Conservation (phyloP, 176 grass and related monocot genomes). For the Elymus sibiricus region DNA sequence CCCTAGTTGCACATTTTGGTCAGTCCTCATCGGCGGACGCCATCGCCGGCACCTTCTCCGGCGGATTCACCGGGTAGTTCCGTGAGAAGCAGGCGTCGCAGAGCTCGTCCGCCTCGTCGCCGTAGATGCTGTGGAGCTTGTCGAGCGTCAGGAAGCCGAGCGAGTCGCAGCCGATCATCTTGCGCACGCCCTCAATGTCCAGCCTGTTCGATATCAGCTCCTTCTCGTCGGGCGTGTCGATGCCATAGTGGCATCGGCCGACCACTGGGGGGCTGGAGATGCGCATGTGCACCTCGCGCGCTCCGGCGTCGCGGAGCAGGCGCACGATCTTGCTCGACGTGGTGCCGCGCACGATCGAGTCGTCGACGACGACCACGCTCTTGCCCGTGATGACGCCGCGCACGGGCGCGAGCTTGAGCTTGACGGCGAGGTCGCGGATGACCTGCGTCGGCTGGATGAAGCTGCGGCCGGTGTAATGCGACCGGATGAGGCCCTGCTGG, state of each 20-base stretch:
- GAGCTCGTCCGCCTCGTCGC: constrained; percentile 53
- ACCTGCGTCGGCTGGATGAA: constrained; percentile 90
- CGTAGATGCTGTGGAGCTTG: constrained; percentile 67
- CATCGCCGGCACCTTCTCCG: constrained; percentile 31
- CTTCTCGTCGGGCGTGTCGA: constrained; percentile 75
- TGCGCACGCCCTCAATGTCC: constrained; percentile 60
- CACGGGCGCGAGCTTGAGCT: constrained; percentile 85
- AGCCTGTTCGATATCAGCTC: constrained; percentile 87
- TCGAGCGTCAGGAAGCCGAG: constrained; percentile 79
- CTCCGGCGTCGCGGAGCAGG: constrained; percentile 71
- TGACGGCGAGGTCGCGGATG: constrained; percentile 84
- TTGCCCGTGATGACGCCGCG: constrained; percentile 70
- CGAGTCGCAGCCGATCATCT: constrained; percentile 71
- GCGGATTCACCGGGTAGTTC: constrained; percentile 65
- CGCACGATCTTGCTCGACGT: constrained; percentile 93
- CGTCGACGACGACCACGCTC: constrained; percentile 91
- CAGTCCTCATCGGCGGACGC: constrained; percentile 46
- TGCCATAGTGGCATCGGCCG: constrained; percentile 82
- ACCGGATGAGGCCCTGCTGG: constrained; percentile 90
- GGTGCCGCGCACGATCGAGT: constrained; percentile 91
- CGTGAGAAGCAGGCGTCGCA: constrained; percentile 87
- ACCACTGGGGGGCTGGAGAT: constrained; percentile 86
- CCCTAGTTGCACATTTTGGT: neutral
- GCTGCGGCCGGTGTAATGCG: constrained; percentile 86
- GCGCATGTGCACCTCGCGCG: constrained; percentile 95